Percentiles rank a stretch among this genome's conserved stretches.
Conservation (phyloP, 164 flowering plant species). For the Aristolochia fimbriata region DNA sequence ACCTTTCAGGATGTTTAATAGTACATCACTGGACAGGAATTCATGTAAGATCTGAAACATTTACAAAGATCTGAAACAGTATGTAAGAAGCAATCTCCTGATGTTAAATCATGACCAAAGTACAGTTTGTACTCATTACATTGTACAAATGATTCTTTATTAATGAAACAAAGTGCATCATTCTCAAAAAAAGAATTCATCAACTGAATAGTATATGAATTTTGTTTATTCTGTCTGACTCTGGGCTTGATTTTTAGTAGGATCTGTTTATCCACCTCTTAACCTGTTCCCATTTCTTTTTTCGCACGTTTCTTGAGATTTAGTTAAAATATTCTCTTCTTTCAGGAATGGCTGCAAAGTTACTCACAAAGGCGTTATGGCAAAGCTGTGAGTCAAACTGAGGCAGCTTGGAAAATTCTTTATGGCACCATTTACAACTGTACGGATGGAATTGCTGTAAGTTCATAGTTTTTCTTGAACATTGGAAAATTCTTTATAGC, state of each 20-base stretch:
- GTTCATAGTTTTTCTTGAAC: slow-evolving; percentile 13
- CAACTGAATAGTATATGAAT: too few species aligned
- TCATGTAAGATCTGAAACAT: too few species aligned
- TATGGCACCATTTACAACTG: slow-evolving; percentile 84
- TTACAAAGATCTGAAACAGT: too few species aligned
- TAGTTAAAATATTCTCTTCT: background rate
- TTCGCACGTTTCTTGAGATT: background rate
- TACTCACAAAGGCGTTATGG: slow-evolving; percentile 82
- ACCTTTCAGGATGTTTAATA: too few species aligned
- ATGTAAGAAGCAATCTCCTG: too few species aligned
- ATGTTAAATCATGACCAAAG: too few species aligned
- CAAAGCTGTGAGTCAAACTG: slow-evolving; percentile 46
- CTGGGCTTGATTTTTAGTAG: background rate
- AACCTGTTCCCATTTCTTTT: background rate
- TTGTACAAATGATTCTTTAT: too few species aligned
- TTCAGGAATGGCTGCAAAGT: slow-evolving; percentile 72
- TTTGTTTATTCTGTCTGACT: background rate
- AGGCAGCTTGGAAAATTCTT: slow-evolving; percentile 88
- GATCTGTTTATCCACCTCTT: background rate
- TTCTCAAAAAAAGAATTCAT: too few species aligned
- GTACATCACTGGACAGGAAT: too few species aligned
- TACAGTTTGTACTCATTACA: too few species aligned
- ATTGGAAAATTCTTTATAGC: too few species aligned
- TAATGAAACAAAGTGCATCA: too few species aligned
- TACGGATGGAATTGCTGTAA: slow-evolving; percentile 88